Conservation (phyloP, 768 basidiomycete species). For the Tephrocybe sp. region DNA sequence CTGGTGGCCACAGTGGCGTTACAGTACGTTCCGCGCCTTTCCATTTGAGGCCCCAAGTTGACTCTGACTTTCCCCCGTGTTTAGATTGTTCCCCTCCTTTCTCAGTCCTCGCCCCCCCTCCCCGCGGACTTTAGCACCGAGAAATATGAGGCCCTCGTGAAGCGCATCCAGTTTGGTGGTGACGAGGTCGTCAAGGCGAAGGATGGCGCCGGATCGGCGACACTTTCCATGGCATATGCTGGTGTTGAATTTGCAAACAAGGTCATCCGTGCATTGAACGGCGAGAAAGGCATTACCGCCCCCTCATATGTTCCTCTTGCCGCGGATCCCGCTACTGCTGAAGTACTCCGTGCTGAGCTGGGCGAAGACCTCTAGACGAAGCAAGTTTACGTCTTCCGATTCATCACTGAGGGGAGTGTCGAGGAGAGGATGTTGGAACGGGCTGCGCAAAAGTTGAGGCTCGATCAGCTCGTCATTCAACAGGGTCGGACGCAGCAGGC, state of each 20-base stretch:
- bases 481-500: constrained; percentile 83
- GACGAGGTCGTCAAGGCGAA: constrained; percentile 99
- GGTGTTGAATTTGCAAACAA: constrained; percentile 87
- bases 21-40: constrained; percentile 51
- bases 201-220: constrained; percentile 90
- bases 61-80: background rate
- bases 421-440: constrained; percentile 95
- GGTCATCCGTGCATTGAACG: constrained; percentile 79
- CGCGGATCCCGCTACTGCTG: constrained; percentile 68
- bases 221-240: constrained; percentile 95
- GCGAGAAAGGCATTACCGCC: constrained; percentile 82
- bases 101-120: constrained; percentile 80
- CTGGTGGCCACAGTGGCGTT: constrained; percentile 92
- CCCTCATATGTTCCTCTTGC: constrained; percentile 82
- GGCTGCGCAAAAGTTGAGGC: constrained; percentile 90
- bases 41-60: background rate
- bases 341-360: constrained; percentile 76
- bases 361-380: constrained; percentile 84
- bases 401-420: constrained; percentile 93
- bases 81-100: constrained; percentile 90
- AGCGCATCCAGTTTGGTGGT: constrained; percentile 93
- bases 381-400: constrained; percentile 96
- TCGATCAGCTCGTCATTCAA: constrained; percentile 96
- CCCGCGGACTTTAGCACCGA: constrained; percentile 51
- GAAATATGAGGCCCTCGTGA: constrained; percentile 57